These are phyloP conservation scores for Umbellularia californica DNA, from an alignment of 164 flowering plant species.

Conservation along the genomic window DNA sequence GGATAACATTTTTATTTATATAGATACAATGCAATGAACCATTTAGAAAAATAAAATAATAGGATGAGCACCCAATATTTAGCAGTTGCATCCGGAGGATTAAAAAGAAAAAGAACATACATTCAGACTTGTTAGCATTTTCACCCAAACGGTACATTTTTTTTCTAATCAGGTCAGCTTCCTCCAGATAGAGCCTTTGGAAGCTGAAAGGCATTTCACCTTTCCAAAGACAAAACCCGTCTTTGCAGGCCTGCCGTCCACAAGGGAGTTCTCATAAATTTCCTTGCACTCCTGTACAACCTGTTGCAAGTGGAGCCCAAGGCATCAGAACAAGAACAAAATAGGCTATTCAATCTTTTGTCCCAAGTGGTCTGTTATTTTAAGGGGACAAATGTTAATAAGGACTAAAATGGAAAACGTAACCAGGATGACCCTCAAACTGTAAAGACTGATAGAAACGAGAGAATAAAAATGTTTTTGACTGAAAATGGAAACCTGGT, in stretches of 20 bases:
- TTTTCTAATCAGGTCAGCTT: conserved; percentile 29
- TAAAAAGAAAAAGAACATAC: neutral
- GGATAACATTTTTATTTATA: no score
- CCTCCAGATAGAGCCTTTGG: conserved; percentile 78
- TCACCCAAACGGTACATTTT: neutral
- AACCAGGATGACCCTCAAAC: no score
- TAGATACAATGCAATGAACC: no score
- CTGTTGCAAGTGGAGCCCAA: conserved; percentile 36
- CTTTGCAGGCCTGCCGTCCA: conserved; percentile 82
- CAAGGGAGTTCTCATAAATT: conserved; percentile 77
- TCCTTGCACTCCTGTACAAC: conserved; percentile 97
- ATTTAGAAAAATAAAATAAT: no score
- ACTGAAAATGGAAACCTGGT: no score
- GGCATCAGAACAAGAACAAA: neutral
- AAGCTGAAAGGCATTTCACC: conserved; percentile 61
- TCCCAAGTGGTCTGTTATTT: no score
- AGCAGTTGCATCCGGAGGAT: no score
- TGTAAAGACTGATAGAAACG: no score
- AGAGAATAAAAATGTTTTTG: no score
- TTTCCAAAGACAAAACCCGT: conserved; percentile 82
- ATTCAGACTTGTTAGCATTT: neutral
- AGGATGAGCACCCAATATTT: no score
- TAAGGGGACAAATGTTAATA: no score
- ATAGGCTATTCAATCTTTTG: neutral
- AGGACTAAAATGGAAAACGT: no score